Evolutionary conservation across 352 stramenopile species (phyloP), one percentile per base, ranked within the genome.

Genomic region (Elongisporangium undulatum): DNA sequence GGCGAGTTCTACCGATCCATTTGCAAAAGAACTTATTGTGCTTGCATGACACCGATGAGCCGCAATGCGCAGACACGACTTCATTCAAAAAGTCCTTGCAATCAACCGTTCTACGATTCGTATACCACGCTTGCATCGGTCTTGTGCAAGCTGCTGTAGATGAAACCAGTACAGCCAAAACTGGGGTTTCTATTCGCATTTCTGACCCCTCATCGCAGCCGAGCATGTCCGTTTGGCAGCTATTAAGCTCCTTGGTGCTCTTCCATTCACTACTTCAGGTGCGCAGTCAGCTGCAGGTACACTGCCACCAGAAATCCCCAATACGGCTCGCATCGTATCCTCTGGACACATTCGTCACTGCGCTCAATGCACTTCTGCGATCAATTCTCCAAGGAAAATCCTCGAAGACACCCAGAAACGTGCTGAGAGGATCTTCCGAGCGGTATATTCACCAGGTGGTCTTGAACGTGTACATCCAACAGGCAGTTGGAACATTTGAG

Each of bases 31-130:
- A 65, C 12, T 19, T 72, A 16, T 38, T 79, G 2, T 82, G 67
- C 19, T 56, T 82, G 51, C 63, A 51, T 51, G 21, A 45, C 23
- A 34, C 21, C 6, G 19, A 55, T 1, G 23, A 50, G 0, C 55
- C 45, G 10, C 24, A 23, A 15, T 72, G 13, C 34, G 17, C 34
- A 12, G 10, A 45, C 34, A 17, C 34, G 3, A 24, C 1, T 6
- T 63, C 67, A n/a, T 59, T 89, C 17, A 66, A 67, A 54, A 68
- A 72, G 53, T 75, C 67, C 49, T 24, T 89, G 17, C 72, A 80
- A 55, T 64, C 63, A 15, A 73, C 73, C 10, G 49, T 89, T 0
- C 23, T 83, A 5, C 66, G 74, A 4, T 53, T 89, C 3, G 62
- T 77, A 22, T 74, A 68, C 29, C 72, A 70, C 16, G 26, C 69